These are phyloP conservation scores for Arthrobotrys iridis DNA, from an alignment of 2,329 filamentous ascomycete genomes.

Conservation along the genomic window DNA sequence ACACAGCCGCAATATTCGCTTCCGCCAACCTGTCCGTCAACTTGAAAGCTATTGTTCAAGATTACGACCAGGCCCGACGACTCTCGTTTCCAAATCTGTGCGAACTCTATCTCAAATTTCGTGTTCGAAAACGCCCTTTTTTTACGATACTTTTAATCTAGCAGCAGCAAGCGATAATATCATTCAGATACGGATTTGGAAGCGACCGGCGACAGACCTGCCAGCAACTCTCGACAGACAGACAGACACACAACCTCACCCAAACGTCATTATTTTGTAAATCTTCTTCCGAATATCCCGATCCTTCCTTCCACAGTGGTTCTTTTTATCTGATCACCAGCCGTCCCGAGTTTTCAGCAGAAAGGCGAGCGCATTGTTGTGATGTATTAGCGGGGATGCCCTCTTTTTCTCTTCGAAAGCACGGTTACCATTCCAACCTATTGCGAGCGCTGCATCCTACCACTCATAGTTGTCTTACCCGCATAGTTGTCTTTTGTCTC, in stretches of 20 bases:
- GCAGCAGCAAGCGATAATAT: constrained; percentile 22
- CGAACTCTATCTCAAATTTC: constrained; percentile 25
- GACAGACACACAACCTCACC: not conserved
- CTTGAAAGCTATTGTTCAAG: constrained; percentile 14
- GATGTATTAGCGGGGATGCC: constrained; percentile 46
- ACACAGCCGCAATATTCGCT: constrained; percentile 34
- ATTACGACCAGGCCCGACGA: not conserved
- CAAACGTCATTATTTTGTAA: not conserved
- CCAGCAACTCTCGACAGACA: not conserved
- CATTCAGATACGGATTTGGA: constrained; percentile 2
- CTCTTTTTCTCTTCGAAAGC: constrained; percentile 18
- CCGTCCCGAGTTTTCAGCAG: constrained; percentile 11
- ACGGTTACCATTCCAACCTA: constrained; percentile 14
- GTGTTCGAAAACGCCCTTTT: constrained; percentile 20
- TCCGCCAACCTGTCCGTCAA: constrained; percentile 43
- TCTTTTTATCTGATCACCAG: not conserved
- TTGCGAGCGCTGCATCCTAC: not conserved
- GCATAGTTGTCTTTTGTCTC: not conserved
- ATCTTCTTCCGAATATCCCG: not conserved
- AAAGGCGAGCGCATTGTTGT: constrained; percentile 26
- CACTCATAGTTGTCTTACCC: constrained; percentile 15
- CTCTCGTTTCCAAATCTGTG: constrained; percentile 3
- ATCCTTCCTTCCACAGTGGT: not conserved
- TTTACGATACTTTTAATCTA: constrained; percentile 43
- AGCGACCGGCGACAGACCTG: not conserved